A percentile compares a stretch with the other conserved stretches of the same genome.
Evolutionary conservation across 768 basidiomycete species (phyloP).

Genomic region (Pisolithus marmoratus): DNA sequence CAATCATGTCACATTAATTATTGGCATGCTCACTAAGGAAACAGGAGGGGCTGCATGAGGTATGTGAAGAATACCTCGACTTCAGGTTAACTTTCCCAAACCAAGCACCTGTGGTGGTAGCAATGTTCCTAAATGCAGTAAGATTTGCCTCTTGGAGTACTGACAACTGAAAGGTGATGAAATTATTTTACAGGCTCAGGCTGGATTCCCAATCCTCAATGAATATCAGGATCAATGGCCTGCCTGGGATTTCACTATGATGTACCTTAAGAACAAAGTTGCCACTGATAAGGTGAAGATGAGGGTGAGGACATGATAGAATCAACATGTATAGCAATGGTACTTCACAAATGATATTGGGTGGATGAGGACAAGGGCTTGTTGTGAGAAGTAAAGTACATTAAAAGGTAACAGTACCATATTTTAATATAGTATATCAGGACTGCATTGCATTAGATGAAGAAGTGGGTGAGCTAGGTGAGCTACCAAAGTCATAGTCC

Average conservation of each 20-base stretch:
- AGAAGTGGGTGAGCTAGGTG: no score
- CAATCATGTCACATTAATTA: no score
- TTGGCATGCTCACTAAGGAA: not conserved
- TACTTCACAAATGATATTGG: no score
- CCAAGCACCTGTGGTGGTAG: not conserved
- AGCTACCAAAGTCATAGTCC: no score
- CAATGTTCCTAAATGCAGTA: not conserved
- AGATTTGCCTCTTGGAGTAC: not conserved
- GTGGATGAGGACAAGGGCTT: no score
- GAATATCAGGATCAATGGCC: not conserved
- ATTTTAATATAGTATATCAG: no score
- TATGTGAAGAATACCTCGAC: constrained; percentile 1
- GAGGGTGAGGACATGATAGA: no score
- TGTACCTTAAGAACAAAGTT: not conserved
- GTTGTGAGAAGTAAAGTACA: no score
- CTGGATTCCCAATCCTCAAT: not conserved
- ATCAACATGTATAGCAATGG: no score
- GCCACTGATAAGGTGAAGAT: not conserved
- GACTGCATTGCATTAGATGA: no score
- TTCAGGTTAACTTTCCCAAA: not conserved
- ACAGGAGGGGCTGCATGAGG: not conserved
- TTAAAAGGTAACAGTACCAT: no score
- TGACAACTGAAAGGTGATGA: not conserved
- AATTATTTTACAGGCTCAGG: not conserved
- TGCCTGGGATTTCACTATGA: not conserved